Conservation (phyloP, 495 filamentous ascomycete species). For the Hypoxylon cercidicola region DNA sequence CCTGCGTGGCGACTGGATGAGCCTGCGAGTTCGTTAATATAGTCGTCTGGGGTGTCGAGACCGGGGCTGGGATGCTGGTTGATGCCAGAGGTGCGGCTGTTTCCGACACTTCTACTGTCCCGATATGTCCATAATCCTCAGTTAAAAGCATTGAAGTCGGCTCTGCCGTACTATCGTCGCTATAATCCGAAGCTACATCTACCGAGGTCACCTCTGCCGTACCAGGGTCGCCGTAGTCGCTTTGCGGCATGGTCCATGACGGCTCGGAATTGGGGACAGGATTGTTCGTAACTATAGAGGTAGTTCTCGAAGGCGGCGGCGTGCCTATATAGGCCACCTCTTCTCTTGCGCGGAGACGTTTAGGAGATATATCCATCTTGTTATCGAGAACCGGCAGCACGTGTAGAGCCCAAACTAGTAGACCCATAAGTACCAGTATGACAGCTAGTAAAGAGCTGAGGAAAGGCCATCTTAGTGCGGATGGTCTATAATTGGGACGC, state of each 20-base stretch:
- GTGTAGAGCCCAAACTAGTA: slow-evolving; percentile 40
- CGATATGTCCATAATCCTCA: slow-evolving; percentile 29
- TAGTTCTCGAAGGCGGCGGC: background rate
- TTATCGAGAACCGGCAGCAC: slow-evolving; percentile 39
- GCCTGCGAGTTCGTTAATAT: slow-evolving; percentile 42
- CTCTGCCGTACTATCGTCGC: slow-evolving; percentile 11
- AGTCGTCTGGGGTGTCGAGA: slow-evolving; percentile 42
- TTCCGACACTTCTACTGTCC: slow-evolving; percentile 18
- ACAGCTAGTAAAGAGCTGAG: slow-evolving; percentile 32
- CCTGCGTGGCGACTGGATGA: slow-evolving; percentile 39
- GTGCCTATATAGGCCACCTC: background rate
- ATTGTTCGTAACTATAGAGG: background rate
- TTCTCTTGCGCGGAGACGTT: slow-evolving; percentile 6
- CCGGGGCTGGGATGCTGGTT: slow-evolving; percentile 36
- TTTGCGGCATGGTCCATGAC: slow-evolving; percentile 5
- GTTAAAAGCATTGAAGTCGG: background rate
- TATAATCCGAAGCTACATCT: too few relatives aligned
- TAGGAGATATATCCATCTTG: slow-evolving; percentile 10
- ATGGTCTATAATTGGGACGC: slow-evolving; percentile 48
- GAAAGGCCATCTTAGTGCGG: slow-evolving; percentile 51
- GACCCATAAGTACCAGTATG: slow-evolving; percentile 35
- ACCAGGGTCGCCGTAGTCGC: slow-evolving; percentile 24
- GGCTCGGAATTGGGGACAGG: background rate
- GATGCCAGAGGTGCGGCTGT: slow-evolving; percentile 29
- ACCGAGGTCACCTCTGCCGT: slow-evolving; percentile 6